Percentiles rank a stretch among this genome's conserved stretches.
Conservation (phyloP, 208 protist species). For the Leishmania braziliensis region DNA sequence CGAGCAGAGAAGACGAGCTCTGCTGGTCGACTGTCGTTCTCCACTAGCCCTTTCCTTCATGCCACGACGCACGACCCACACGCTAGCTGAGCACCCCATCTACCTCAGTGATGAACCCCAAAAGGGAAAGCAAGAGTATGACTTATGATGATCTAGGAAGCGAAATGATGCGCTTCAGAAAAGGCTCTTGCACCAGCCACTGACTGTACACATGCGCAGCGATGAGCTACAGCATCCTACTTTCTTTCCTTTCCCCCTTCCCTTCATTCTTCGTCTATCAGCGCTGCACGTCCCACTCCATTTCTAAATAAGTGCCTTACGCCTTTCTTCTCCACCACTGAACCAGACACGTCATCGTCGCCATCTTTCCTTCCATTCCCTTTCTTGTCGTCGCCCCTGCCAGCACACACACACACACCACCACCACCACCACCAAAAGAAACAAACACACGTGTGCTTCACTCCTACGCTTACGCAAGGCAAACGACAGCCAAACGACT, state of each 20-base stretch:
- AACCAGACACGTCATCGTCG: neutral
- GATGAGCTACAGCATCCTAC: neutral
- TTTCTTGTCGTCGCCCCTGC: neutral
- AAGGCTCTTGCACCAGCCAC: neutral
- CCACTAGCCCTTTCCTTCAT: neutral
- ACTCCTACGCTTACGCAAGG: too few species aligned
- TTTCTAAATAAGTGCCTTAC: neutral
- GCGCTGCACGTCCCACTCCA: neutral
- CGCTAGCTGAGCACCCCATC: neutral
- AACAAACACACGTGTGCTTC: neutral
- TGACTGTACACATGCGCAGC: neutral
- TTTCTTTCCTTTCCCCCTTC: neutral
- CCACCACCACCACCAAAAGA: neutral
- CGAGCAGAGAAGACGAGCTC: too few species aligned
- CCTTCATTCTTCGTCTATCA: neutral
- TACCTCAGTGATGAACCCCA: neutral
- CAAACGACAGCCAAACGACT: neutral
- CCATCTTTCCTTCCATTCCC: neutral
- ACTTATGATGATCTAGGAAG: neutral
- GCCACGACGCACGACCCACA: neutral
- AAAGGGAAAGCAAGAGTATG: neutral
- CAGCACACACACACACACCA: neutral
- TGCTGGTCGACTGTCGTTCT: neutral
- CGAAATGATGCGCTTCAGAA: neutral
- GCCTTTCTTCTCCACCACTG: neutral